Evolutionary conservation across 129 eudicot genomes (phyloP), one percentile per base, ranked within the genome.

Genomic region (Saussurea involucrata): DNA sequence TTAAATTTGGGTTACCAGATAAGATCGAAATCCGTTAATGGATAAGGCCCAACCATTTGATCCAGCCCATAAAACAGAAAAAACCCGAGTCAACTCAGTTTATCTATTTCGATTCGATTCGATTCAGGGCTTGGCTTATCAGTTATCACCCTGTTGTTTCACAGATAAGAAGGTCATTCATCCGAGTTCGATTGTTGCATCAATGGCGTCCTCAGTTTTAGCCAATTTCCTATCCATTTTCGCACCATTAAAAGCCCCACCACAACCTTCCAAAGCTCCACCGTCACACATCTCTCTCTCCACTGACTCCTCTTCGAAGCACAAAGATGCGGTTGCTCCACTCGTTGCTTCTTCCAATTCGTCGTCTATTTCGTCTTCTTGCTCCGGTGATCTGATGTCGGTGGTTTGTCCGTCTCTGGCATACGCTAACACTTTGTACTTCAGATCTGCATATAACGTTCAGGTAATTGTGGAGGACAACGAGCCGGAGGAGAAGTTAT

Each of bases 401-500:
- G 98, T 93, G 4, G 91, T 93, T 0, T 88, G 91, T 74, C 98
- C 98, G 2, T 90, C 98, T 2, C 80, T 90, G 6, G 92, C 89
- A 7, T 79, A 90, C 71, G 76, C 95, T 0, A 93, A 93, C 65
- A 90, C 97, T 24, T 42, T 90, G 75, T 93, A 81, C 84, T 90
- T 82, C 67, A 77, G 78, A 24, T 84, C 95, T 21, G 88, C 86
- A 2, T 93, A 90, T 76, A 93, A 93, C 49, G 95, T 93, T 24
- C 91, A 88, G 85, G 92, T 93, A 22, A 79, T 88, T 12, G 95
- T 86, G 74, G 98, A 90, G 12, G 98, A 93, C 6, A 81, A 93
- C 60, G 98, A 93, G 29, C 90, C 92, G 12, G 93, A 88, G 29
- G 98, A 93, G 84, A 83, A 80, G 84, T 86, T 88, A n/a, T 46